Base-by-base conservation (phyloP, 768 basidiomycete species). In the Boletus fagicola region DNA sequence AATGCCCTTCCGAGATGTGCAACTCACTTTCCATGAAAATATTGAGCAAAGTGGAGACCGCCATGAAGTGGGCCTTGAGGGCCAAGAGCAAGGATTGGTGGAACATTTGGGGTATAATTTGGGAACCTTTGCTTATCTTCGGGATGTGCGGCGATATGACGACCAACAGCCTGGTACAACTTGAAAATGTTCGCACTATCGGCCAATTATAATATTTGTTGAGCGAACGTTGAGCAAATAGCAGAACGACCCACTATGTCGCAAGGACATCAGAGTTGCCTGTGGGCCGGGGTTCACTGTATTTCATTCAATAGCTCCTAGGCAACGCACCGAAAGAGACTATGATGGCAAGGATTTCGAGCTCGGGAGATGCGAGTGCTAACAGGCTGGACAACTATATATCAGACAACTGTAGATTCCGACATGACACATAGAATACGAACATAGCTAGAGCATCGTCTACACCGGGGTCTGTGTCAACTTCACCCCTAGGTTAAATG, bases 391-490 rank as follows among this genome's bases (percentile, higher is more conserved):
- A 33, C n/a, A 51, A 18, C 49, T 31, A 49, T 6, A 55, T 45
- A 9, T 54, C 22, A 49, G 45, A 43, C 26, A 31, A 36, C 39
- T 22, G 33, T 18, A 35, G 13, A 15, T 24, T 53, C 22, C 0
- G 4, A 36, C 24, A 50, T 10, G 28, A 54, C 16, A 18, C 36
- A n/a, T 47, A 30, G 24, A 53, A 56, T 30, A 70, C 84, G 57
- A 56, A 88, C 90, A 94, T 83, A 30, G 91, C 91, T 51, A 92
- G 62, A 26, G 80, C 76, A 69, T 94, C 92, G 66, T 94, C 92
- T 4, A 92, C 86, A 35, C 92, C 92, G 8, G 92, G 90, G 67
- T 94, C 92, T 28, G 90, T 90, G 63, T 92, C 91, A 65, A 92
- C 89, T 92, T 31, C 20, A 40, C 46, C 22, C 36, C n/a, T 15